Evolutionary conservation across 169 alveolate species (phyloP), one percentile per base, ranked within the genome.

Genomic region (Theileria luwenshuni): DNA sequence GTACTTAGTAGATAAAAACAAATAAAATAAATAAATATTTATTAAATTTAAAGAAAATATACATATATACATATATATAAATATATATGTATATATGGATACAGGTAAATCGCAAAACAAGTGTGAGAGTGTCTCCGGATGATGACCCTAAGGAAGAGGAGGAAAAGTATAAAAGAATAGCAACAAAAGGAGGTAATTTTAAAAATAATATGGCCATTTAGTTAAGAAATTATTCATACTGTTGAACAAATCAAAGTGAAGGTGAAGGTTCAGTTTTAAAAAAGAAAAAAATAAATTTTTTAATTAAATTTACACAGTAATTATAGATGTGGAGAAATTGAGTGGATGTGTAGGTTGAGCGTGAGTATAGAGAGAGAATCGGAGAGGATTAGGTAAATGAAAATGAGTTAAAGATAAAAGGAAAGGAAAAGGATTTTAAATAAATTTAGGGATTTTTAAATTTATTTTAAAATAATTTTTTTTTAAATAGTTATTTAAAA

Each of bases 131-230:
- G 21, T 23, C 21, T 17, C 72, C 72, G 15, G 15, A 15, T 5
- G 60, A 62, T 7, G 21, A 41, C 10, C 27, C 60, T 2, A 56
- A 62, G 35, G 52, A 41, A 33, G 13, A 35, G 72, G 72, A 62
- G 12, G 41, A 62, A 62, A 62, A 62, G 33, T 62, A 62, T 45
- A 62, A 45, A 45, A 62, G 58, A 45, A 62, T 62, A 30, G 72
- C 72, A 62, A 33, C 72, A 7, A 41, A 45, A 43, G 72, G 72
- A 62, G 72, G 72, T 62, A 62, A 19, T 41, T 23, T 8, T 32
- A 2, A 17, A 6, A 19, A 62, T 33, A 43, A 62, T 45, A n/a
- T 2, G 1, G 3, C 8, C 3, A 25, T 62, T 41, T 28, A 62
- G 72, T 62, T 3, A 43, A 43, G 58, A 62, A 62, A 7, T 56